phyloP scores from a whole-genome alignment of 1,139 yeast genomes.

The Sugiyamaella pinicola region DNA sequence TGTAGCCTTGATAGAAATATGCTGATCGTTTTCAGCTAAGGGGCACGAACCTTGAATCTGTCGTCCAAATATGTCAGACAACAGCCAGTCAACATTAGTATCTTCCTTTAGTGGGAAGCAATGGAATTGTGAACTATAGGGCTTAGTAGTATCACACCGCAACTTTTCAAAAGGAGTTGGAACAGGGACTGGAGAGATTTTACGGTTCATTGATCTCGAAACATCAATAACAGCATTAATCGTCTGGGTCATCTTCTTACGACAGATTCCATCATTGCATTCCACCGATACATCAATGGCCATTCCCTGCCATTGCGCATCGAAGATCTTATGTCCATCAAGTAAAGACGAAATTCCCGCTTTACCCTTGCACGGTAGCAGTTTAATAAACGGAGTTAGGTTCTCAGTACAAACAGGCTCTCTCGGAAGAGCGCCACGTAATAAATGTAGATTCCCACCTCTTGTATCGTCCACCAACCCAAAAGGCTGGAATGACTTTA shows the following conservation, averaged over 20 bases:
- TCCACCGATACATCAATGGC: slow-evolving; percentile 81
- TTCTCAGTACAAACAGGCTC: slow-evolving; percentile 98
- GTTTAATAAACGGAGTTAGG: slow-evolving; percentile 86
- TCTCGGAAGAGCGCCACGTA: slow-evolving; percentile 88
- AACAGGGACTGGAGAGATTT: slow-evolving; percentile 72
- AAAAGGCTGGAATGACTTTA: slow-evolving; percentile 48
- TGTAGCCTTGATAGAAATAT: slow-evolving; percentile 37
- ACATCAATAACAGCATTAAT: slow-evolving; percentile 76
- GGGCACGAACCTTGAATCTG: slow-evolving; percentile 65
- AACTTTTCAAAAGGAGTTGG: slow-evolving; percentile 71
- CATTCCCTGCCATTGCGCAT: slow-evolving; percentile 94
- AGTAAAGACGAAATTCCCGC: slow-evolving; percentile 84
- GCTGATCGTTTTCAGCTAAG: slow-evolving; percentile 39
- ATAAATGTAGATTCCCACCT: slow-evolving; percentile 48
- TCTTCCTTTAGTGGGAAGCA: slow-evolving; percentile 77
- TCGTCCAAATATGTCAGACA: slow-evolving; percentile 71
- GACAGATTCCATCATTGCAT: slow-evolving; percentile 44
- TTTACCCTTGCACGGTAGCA: slow-evolving; percentile 90
- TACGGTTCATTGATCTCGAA: slow-evolving; percentile 63
- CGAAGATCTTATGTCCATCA: slow-evolving; percentile 95
- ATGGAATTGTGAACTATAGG: slow-evolving; percentile 56
- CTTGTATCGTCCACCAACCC: slow-evolving; percentile 12
- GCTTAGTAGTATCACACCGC: slow-evolving; percentile 68
- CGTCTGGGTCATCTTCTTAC: slow-evolving; percentile 63
- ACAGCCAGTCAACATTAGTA: slow-evolving; percentile 52